A percentile compares a stretch with the other conserved stretches of the same genome.
These are phyloP conservation scores for Pseudopyrenochaeta lycopersici DNA, from an alignment of 2,329 filamentous ascomycete genomes.

Conservation along the genomic window DNA sequence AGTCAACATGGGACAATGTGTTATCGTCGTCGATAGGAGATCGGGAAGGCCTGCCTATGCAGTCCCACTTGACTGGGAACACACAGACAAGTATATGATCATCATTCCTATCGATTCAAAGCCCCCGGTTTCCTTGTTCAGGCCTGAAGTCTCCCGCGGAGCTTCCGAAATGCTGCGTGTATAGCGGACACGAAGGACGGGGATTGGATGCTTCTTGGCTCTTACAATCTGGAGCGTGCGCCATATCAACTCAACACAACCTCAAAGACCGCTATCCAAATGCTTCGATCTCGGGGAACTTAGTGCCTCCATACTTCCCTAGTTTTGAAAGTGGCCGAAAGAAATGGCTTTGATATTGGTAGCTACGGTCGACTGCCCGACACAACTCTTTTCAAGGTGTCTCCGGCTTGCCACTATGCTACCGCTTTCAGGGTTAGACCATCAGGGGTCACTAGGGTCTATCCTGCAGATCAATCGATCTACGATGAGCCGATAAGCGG, in stretches of 20 bases:
- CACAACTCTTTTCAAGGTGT: neutral
- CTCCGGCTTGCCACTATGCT: neutral
- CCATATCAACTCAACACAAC: conserved; percentile 1
- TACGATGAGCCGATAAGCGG: neutral
- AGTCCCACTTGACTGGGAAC: conserved; percentile 8
- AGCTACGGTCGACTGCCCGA: neutral
- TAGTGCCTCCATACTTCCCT: neutral
- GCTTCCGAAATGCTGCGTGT: conserved; percentile 6
- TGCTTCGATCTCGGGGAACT: neutral
- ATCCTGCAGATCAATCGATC: neutral
- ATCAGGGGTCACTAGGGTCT: neutral
- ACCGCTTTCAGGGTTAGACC: neutral
- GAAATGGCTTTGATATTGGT: neutral
- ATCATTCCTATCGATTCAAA: conserved; percentile 8
- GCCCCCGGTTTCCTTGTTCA: conserved; percentile 5
- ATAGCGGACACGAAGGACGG: conserved; percentile 7
- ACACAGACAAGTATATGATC: conserved; percentile 13
- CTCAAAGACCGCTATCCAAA: neutral
- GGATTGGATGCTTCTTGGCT: conserved; percentile 3
- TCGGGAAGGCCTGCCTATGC: conserved; percentile 9
- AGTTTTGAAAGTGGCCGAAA: neutral
- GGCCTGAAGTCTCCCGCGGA: conserved; percentile 3
- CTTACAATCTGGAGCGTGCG: conserved; percentile 1
- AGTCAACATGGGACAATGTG: conserved; percentile 9
- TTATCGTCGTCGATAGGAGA: conserved; percentile 4